Evolutionary conservation across 1,139 yeast species (phyloP), one percentile per base, ranked within the genome.

Genomic region (Protomyces arabidopsidicola): DNA sequence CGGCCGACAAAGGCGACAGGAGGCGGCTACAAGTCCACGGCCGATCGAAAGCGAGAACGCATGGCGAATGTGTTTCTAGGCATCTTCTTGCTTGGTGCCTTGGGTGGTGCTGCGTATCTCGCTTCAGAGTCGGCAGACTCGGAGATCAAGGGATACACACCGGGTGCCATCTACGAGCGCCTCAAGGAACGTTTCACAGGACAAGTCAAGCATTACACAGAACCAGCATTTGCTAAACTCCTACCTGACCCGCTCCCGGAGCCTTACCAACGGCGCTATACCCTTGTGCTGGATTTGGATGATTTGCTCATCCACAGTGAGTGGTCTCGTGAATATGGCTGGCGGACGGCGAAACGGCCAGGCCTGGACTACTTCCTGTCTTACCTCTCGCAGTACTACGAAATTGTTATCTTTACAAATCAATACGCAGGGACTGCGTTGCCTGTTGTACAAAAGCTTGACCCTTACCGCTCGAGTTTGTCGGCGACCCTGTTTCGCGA

Each of bases 291-390:
- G 69, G 87, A 90, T 34, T 81, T 93, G 71, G 98, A 93, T 70
- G 98, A 93, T 73, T 79, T 93, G 67, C 82, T 93, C 74, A 84
- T 91, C 67, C 97, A 93, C 76, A 86, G 96, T 55, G 89, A 87
- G 67, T 93, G 98, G 98, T 84, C 88, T 66, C 85, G 90, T 70
- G 85, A 89, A 75, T 82, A 86, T 73, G 98, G 98, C 63, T 93
- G 99, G 99, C 86, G 96, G 78, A 93, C 98, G 22, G 98, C 96
- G 53, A 95, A 95, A 81, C 88, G 99, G 79, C 98, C 98, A 53
- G 99, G 98, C 66, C 85, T 90, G 68, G 98, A 95, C 77, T 95
- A 95, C 80, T 93, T 93, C 78, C 79, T 93, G 75, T 96, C 96
- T 45, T 93, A 93, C 77, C 81, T 93, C 71, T 88, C 97, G 5